Evolutionary conservation across 2,329 filamentous ascomycete genomes (phyloP), one percentile per base, ranked within the genome.

Genomic region (Madurella mycetomatis): DNA sequence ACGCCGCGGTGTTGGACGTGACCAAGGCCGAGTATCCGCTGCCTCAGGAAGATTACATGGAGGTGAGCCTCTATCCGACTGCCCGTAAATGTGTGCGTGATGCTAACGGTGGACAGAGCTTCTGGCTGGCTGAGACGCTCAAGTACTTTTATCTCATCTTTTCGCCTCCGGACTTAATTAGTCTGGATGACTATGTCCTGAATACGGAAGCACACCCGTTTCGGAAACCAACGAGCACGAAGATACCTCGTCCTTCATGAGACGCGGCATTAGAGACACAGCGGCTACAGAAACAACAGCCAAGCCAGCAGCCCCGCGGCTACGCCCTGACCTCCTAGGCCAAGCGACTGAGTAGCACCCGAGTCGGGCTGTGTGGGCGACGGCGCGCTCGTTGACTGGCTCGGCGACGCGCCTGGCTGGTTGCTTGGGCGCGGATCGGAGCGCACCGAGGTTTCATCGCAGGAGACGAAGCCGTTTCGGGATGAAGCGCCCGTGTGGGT

Each of bases 121-220:
- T 88, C 65, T 90, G 86, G 84, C 73, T 87, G 62, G 83, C 83
- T 7, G 86, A 90, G 72, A 90, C 86, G 40, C 68, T 88, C 58
- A 90, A 90, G 69, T 89, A 90, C 63, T 88, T 89, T 56, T 90
- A 86, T 61, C 69, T 90, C 52, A 78, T 87, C 30, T 90, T 88
- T 61, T 82, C 81, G 49, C 80, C 87, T 53, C 79, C 82, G 2
- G 73, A 76, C 18, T 64, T 82, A 30, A 72, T 88, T 40, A 85
- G 78, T 67, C 69, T 90, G 61, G 86, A 90, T 66, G 79, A 88
- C 13, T 89, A 80, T 73, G 84, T 89, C 47, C 68, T 84, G 45
- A 81, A 80, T 64, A 80, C 78, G 2, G 78, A 81, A 60, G 78
- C 77, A 13, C 78, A 81, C 60, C 76, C 78, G 0, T 63, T 79